These are phyloP conservation scores for Lichtheimia hyalospora DNA, from an alignment of 371 early-diverging fungal genomes.

Conservation along the genomic window DNA sequence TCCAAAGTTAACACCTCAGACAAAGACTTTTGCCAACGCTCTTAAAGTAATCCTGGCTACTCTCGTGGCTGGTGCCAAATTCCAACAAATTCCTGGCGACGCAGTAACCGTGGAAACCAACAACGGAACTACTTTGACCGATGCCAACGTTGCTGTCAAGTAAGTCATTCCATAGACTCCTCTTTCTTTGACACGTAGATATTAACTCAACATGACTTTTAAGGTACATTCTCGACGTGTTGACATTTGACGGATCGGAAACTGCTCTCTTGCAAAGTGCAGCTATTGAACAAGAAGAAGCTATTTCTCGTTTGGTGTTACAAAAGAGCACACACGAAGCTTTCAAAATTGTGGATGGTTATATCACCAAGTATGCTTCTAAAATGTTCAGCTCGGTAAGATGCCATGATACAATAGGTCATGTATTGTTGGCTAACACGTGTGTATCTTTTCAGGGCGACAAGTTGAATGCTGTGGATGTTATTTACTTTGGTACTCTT, in stretches of 20 bases:
- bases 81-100: constrained; percentile 28
- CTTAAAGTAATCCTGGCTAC: constrained; percentile 38
- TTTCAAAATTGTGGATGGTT: constrained; percentile 25
- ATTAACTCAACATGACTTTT: neutral
- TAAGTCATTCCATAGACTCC: constrained; percentile 6
- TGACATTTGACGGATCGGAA: constrained; percentile 25
- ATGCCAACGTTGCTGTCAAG: constrained; percentile 46
- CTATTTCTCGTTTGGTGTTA: constrained; percentile 26
- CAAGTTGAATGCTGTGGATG: constrained; percentile 29
- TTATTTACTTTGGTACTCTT: constrained; percentile 36
- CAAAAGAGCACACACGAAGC: constrained; percentile 42
- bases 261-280: constrained; percentile 21
- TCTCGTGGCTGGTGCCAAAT: constrained; percentile 27
- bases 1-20: constrained; percentile 35
- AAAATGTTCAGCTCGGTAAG: constrained; percentile 36
- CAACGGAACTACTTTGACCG: constrained; percentile 22
- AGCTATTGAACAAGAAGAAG: constrained; percentile 39
- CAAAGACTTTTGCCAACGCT: constrained; percentile 37
- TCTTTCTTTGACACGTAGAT: neutral
- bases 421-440: constrained; percentile 4
- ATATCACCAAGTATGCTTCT: constrained; percentile 8
- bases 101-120: constrained; percentile 22
- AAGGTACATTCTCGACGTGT: constrained; percentile 33
- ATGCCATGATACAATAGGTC: neutral
- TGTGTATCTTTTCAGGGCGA: constrained; percentile 17